Conservation (phyloP, 1,284 basidiomycete species). For the Ganoderma sp. region DNA sequence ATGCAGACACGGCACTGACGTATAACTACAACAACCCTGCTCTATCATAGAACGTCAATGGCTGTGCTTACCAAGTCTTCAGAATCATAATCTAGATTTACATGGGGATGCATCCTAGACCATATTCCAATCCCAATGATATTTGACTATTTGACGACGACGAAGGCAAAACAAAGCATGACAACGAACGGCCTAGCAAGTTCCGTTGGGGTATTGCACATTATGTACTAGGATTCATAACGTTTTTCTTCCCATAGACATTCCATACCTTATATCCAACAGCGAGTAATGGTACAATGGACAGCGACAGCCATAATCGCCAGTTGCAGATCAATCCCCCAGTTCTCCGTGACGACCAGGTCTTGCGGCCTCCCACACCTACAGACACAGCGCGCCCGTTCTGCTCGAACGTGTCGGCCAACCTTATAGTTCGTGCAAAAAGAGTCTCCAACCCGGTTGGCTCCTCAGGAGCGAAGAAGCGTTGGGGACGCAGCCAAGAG, state of each 20-base stretch:
- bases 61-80: neutral
- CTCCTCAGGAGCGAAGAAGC: constrained; percentile 77
- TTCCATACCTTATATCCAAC: constrained; percentile 28
- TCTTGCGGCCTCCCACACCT: neutral
- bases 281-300: constrained; percentile 26
- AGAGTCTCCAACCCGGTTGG: constrained; percentile 78
- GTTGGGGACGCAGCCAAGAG: constrained; percentile 65
- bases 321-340: constrained; percentile 17
- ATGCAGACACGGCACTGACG: constrained; percentile 3
- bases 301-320: constrained; percentile 22
- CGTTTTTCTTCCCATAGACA: constrained; percentile 19
- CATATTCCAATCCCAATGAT: neutral
- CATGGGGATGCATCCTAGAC: neutral
- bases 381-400: constrained; percentile 15
- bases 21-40: neutral
- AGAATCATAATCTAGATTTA: neutral
- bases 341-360: neutral
- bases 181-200: constrained; percentile 9
- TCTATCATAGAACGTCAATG: neutral
- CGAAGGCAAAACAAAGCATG: constrained; percentile 3
- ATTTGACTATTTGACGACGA: neutral
- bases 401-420: constrained; percentile 35
- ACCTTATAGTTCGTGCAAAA: constrained; percentile 63
- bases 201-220: neutral
- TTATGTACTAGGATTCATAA: neutral